Evolutionary conservation across 2,329 filamentous ascomycete genomes (phyloP), one percentile per base, ranked within the genome.

Genomic region (Lachnellula cervina): DNA sequence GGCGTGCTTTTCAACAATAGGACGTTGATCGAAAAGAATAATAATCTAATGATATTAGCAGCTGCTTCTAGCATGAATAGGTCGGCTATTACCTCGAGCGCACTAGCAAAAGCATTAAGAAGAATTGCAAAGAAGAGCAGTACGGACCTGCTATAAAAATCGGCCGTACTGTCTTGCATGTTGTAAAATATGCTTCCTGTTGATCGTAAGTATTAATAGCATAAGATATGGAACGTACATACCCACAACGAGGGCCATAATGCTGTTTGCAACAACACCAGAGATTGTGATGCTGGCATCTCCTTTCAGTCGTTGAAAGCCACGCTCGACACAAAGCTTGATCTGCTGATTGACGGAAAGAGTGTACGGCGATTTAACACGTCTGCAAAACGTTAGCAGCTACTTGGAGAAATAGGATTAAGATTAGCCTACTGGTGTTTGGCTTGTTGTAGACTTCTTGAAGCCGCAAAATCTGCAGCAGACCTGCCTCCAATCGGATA

Each of bases 221-320:
- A 45, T 23, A 45, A 8, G 19, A 28, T n/a, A 11, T 14, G 19
- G 6, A 28, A 8, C 21, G 13, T 38, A 45, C 56, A 37, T 54
- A 58, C 59, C 59, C 55, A 87, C 79, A 61, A 88, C 80, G 52
- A 88, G 71, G 47, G 83, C 79, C 74, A 86, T 80, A 54, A 80
- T 49, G 25, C 50, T 56, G 34, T 66, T 66, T 35, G 59, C 59
- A 45, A 63, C 50, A 45, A 60, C 44, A 32, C 59, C 50, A 32
- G 57, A 59, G n/a, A 63, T 57, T 4, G 59, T 63, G 9, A 61
- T 38, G 17, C 49, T 55, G 11, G 60, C 59, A 68, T 96, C 91
- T 47, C 87, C 88, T 56, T 77, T 79, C 11, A 96, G 77, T 51
- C 91, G 83, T 66, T 83, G 81, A 75, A 87, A 93, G 89, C 71